Base-by-base conservation (phyloP, 495 filamentous ascomycete species). In the Neurospora tetraspora region DNA sequence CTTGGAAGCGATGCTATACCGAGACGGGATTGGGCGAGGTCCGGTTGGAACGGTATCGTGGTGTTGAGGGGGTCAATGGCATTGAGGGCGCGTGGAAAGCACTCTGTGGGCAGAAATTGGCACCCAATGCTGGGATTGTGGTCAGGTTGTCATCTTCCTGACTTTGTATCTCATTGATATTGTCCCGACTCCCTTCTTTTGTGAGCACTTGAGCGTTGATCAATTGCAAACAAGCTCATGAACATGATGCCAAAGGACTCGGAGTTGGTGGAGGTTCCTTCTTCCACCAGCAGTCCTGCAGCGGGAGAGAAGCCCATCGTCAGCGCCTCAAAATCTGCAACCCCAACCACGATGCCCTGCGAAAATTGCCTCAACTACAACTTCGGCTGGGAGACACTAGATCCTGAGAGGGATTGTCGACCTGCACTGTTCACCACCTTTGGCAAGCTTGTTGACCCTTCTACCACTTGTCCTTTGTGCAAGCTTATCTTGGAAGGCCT, bases 21-120 rank as follows among this genome's bases (percentile, higher is more conserved):
- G 69, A 73, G 43, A 43, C 0, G 10, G 69, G 72, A 5, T 45
- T 73, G 18, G 72, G 72, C 0, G 34, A 69, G 4, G 31, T 73
- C 2, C 7, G 43, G 11, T 9, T 61, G 0, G 38, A 43, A 2
- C 38, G 14, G 42, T 38, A 42, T 10, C 8, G 5, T 10, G 69
- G 68, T 27, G 72, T 73, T 8, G 38, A 53, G n/a, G 72, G 69
- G 10, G 1, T 18, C 20, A 39, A 71, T 12, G 43, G 72, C 0
- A 43, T 73, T 39, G 72, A 73, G 31, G 72, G 43, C 0, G 72
- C 72, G 3, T 73, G 72, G 72, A 7, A 10, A 10, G 72, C 37
- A 1, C 40, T 70, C 11, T 70, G 68, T 14, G 61, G 37, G 6
- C 14, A 65, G 27, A 70, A 39, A 2, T 2, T 71, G 68, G 18